These are phyloP conservation scores for Viola odorata DNA, from an alignment of 345 rosid genomes.

Conservation along the genomic window DNA sequence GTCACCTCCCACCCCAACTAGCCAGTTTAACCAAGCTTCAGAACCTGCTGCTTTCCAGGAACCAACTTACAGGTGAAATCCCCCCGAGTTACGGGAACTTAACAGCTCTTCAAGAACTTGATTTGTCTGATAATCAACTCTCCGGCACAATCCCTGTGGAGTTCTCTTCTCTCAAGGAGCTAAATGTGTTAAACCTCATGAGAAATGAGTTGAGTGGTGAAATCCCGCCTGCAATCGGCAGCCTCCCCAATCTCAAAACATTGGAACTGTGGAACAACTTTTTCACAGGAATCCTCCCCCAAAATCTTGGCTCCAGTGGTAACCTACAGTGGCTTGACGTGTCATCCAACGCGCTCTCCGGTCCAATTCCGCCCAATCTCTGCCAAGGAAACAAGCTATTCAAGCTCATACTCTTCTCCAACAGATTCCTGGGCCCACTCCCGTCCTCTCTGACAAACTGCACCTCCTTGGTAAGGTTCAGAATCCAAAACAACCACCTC, in stretches of 20 bases:
- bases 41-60: conserved; percentile 45
- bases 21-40: conserved; percentile 62
- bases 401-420: conserved; percentile 87
- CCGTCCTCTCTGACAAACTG: conserved; percentile 59
- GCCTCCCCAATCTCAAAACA: conserved; percentile 49
- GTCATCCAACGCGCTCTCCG: conserved; percentile 63
- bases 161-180: conserved; percentile 44
- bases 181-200: conserved; percentile 57
- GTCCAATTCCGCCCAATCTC: conserved; percentile 66
- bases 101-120: conserved; percentile 44
- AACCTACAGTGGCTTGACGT: conserved; percentile 60
- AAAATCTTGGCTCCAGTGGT: conserved; percentile 64
- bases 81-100: conserved; percentile 56
- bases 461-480: conserved; percentile 51
- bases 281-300: conserved; percentile 64
- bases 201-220: conserved; percentile 51
- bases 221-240: conserved; percentile 62
- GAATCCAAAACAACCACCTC: conserved; percentile 60
- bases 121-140: conserved; percentile 65
- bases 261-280: conserved; percentile 66
- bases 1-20: conserved; percentile 48
- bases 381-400: conserved; percentile 66
- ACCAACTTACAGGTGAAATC: conserved; percentile 56
- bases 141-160: conserved; percentile 60
- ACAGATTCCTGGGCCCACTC: conserved; percentile 41